phyloP scores from a whole-genome alignment of 805 yeast species.

The Scheffersomyces coipomensis region DNA sequence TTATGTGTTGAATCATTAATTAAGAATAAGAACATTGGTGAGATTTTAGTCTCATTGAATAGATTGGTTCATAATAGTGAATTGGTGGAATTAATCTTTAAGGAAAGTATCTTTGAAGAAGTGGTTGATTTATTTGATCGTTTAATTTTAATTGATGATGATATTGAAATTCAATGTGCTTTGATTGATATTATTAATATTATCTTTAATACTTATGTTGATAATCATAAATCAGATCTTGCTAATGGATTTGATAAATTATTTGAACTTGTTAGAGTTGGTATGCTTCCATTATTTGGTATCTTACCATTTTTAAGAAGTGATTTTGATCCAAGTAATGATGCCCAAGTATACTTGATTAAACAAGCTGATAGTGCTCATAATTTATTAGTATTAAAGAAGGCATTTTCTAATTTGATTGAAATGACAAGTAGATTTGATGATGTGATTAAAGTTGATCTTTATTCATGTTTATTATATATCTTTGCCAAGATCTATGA shows the following conservation, averaged over 20 bases:
- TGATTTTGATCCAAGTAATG: slow-evolving; percentile 32
- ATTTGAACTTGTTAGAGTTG: slow-evolving; percentile 75
- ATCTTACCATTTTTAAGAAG: slow-evolving; percentile 59
- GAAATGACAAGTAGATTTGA: slow-evolving; percentile 67
- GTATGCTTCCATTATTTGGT: slow-evolving; percentile 59
- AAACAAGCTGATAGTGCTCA: slow-evolving; percentile 29
- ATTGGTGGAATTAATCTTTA: slow-evolving; percentile 58
- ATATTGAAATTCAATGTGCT: slow-evolving; percentile 58
- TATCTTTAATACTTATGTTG: slow-evolving; percentile 25
- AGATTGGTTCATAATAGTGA: slow-evolving; percentile 56
- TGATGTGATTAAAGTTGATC: slow-evolving; percentile 63
- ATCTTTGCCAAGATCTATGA: slow-evolving; percentile 59
- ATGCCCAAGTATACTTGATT: slow-evolving; percentile 21
- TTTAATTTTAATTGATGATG: slow-evolving; percentile 58
- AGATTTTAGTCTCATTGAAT: slow-evolving; percentile 46
- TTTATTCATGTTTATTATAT: slow-evolving; percentile 67
- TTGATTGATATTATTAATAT: slow-evolving; percentile 36
- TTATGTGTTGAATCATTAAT: slow-evolving; percentile 78
- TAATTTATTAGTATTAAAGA: slow-evolving; percentile 46
- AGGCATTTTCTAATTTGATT: slow-evolving; percentile 51
- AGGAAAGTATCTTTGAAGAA: slow-evolving; percentile 71
- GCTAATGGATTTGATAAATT: slow-evolving; percentile 65
- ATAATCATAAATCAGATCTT: slow-evolving; percentile 37
- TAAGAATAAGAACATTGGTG: slow-evolving; percentile 42
- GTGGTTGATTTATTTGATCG: slow-evolving; percentile 75